phyloP scores from a whole-genome alignment of 345 rosid species.

The Melaleuca alternifolia region DNA sequence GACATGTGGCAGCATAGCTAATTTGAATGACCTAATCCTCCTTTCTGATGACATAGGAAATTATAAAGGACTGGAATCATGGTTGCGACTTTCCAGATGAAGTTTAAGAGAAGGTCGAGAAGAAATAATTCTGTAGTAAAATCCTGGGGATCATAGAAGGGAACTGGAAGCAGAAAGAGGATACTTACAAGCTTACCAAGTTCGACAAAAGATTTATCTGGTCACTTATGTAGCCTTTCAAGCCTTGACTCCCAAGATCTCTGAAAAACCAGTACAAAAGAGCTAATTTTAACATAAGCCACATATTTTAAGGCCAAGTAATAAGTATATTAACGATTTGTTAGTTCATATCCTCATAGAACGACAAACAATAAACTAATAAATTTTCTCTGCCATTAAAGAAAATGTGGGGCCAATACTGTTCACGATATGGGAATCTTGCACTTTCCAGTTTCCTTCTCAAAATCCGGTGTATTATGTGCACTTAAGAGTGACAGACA shows the following conservation, averaged over 20 bases:
- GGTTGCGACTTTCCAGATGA: not conserved
- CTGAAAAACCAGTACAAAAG: conserved; percentile 27
- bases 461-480: not conserved
- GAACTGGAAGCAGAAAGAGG: conserved; percentile 4
- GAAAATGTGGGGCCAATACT: not conserved
- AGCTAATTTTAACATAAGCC: not conserved
- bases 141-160: not conserved
- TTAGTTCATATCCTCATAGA: not conserved
- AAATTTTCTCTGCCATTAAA: not conserved
- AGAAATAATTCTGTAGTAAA: not conserved
- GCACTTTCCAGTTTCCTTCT: not conserved
- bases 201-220: conserved; percentile 67
- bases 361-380: not conserved
- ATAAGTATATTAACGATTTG: not conserved
- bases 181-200: conserved; percentile 87
- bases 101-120: not conserved
- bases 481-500: not conserved
- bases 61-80: not conserved
- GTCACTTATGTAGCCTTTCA: conserved; percentile 81
- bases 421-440: not conserved
- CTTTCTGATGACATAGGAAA: not conserved
- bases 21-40: not conserved
- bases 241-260: conserved; percentile 87
- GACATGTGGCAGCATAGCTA: not conserved
- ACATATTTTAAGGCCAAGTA: not conserved